Base-by-base conservation (phyloP, 176 grass and related monocot species). In the Avena atlantica region DNA sequence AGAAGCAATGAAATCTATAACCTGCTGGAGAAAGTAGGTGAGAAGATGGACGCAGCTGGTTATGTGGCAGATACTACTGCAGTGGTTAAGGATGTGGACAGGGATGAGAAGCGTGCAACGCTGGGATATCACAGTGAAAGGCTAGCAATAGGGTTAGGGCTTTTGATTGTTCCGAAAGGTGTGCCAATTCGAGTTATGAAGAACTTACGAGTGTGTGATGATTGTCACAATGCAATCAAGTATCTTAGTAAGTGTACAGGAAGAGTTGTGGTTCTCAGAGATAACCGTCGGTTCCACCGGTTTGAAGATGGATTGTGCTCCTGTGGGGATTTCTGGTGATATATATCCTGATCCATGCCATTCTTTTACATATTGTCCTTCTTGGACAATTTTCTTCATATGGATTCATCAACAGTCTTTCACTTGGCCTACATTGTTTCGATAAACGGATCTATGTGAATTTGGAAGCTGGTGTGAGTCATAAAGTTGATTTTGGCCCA, bases 171-270 rank as follows among this genome's bases (percentile, higher is more conserved):
- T 85, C 92, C 94, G 13, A 72, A 96, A 81, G 97, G 94, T 76
- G 85, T 89, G 67, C 86, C 94, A 20, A 96, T 98, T 62, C 84
- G 94, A 83, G 90, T 98, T 37, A 96, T 98, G 94, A 98, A 98
- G 89, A 98, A 96, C 67, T 65, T 96, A 37, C 87, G 92, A 76
- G 97, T 98, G 80, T 96, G 97, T 87, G 86, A 88, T 84, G 97
- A 98, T 87, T 98, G 97, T 79, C 97, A 99, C 78, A 94, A 79
- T 52, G 97, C 97, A 57, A 87, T 99, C 81, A 96, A 99, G 82
- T 94, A 91, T 83, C 74, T 99, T 77, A 91, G 87, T 44, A 96
- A 94, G 73, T 99, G 97, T 85, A 99, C 97, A 12, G 85, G 89
- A 58, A 89, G 94, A 80, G 73, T 87, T 71, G 85, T 99, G 40